Evolutionary conservation across 2,329 filamentous ascomycete genomes (phyloP).

Genomic region (Fusarium circinatum): DNA sequence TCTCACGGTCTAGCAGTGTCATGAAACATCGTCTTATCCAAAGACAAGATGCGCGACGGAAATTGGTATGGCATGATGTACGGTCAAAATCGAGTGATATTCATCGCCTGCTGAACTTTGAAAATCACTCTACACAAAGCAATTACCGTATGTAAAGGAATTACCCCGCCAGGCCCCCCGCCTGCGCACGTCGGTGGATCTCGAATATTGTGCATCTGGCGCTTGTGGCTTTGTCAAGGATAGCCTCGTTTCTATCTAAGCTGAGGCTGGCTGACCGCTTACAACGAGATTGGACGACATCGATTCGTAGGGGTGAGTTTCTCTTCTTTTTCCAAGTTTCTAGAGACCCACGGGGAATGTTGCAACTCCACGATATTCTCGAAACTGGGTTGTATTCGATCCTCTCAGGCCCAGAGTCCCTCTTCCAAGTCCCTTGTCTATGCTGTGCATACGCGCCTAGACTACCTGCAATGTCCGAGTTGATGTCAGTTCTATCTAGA

Average conservation of each 20-base stretch:
- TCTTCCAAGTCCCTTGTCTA: conserved; percentile 3
- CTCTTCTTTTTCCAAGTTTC: conserved; percentile 28
- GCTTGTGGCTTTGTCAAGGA: conserved; percentile 37
- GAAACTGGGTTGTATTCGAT: conserved; percentile 8
- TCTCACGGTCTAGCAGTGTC: not conserved
- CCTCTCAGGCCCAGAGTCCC: not conserved
- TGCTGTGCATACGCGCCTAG: not conserved
- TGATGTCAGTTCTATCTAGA: conserved; percentile 7
- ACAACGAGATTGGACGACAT: conserved; percentile 35
- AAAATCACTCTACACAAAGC: conserved; percentile 15
- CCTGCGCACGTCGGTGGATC: conserved; percentile 29
- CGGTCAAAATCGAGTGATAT: conserved; percentile 11
- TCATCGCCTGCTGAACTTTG: conserved; percentile 5
- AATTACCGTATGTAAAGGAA: conserved; percentile 21
- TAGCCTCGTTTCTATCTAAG: conserved; percentile 41
- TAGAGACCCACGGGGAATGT: not conserved
- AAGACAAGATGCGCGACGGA: conserved; percentile 12
- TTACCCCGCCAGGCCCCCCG: conserved; percentile 22
- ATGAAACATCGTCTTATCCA: conserved; percentile 17
- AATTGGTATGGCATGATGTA: conserved; percentile 40
- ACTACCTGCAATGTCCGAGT: not conserved
- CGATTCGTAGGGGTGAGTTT: conserved; percentile 25
- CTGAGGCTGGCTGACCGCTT: conserved; percentile 47
- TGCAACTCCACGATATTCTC: conserved; percentile 13
- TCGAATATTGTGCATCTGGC: conserved; percentile 24